Evolutionary conservation across 306 rosid species (phyloP).

Genomic region (Trichosanthes cucumerina): DNA sequence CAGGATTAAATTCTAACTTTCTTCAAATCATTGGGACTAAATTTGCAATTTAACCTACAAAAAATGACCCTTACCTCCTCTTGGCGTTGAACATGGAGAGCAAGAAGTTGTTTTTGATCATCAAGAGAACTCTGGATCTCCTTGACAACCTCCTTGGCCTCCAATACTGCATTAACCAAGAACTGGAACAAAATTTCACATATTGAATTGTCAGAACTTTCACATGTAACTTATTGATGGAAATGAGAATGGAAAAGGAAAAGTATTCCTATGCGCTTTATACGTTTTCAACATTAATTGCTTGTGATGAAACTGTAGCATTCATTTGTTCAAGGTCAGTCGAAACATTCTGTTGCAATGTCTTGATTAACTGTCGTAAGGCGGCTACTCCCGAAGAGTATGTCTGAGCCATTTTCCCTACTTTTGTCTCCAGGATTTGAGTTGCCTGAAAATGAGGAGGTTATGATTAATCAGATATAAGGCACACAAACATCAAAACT

Average conservation of each 20-base stretch:
- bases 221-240: neutral
- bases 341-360: conserved; percentile 58
- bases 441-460: conserved; percentile 43
- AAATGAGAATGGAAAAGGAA: neutral
- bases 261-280: neutral
- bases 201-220: neutral
- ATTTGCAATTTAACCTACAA: neutral
- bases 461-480: conserved; percentile 13
- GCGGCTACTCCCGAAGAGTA: conserved; percentile 52
- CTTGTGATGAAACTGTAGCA: conserved; percentile 41
- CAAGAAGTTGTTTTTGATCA: conserved; percentile 60
- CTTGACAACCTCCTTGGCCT: conserved; percentile 54
- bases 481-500: conserved; percentile 1
- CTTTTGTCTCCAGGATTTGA: conserved; percentile 52
- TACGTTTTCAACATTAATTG: conserved; percentile 54
- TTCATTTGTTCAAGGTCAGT: conserved; percentile 57
- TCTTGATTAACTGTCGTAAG: conserved; percentile 47
- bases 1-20: too few relatives aligned
- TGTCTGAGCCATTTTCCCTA: conserved; percentile 54
- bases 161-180: conserved; percentile 48
- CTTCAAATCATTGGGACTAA: too few relatives aligned
- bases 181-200: conserved; percentile 36
- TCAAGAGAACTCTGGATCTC: conserved; percentile 52
- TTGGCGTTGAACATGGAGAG: conserved; percentile 49
- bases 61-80: conserved; percentile 38